These are phyloP conservation scores for Cicer bijugum DNA, from an alignment of 306 rosid species.

Conservation along the genomic window DNA sequence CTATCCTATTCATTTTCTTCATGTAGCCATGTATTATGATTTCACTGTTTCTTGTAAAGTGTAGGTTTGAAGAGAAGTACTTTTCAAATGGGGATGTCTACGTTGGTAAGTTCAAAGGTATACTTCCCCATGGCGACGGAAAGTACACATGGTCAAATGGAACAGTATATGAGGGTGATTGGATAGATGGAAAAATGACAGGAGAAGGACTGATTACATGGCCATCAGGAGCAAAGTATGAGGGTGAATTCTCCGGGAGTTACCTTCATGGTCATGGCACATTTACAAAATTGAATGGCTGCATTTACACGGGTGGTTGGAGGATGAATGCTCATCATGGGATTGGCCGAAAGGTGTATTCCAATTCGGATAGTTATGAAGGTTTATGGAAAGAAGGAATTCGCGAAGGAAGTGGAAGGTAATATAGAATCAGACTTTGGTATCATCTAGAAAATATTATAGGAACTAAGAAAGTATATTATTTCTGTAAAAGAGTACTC, in stretches of 20 bases:
- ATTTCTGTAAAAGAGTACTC: no score
- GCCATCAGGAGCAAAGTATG: slow-evolving; percentile 77
- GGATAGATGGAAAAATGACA: slow-evolving; percentile 83
- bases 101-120: slow-evolving; percentile 60
- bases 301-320: slow-evolving; percentile 75
- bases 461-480: no score
- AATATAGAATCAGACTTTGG: no score
- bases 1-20: slow-evolving; percentile 15
- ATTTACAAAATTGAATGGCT: slow-evolving; percentile 54
- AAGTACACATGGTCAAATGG: slow-evolving; percentile 84
- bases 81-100: slow-evolving; percentile 76
- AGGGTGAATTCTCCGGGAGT: slow-evolving; percentile 88
- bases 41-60: slow-evolving; percentile 35
- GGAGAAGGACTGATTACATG: slow-evolving; percentile 76
- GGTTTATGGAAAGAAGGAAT: slow-evolving; percentile 96
- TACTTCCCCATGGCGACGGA: slow-evolving; percentile 80
- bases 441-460: no score
- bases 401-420: slow-evolving; percentile 75
- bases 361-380: slow-evolving; percentile 72
- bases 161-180: slow-evolving; percentile 82
- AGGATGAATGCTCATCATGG: slow-evolving; percentile 91
- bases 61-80: slow-evolving; percentile 59
- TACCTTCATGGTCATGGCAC: slow-evolving; percentile 84
- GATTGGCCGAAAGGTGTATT: slow-evolving; percentile 69
- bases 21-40: slow-evolving; percentile 24